Base-by-base conservation (phyloP, 2,329 filamentous ascomycete species). In the Epichloe aotearoae region DNA sequence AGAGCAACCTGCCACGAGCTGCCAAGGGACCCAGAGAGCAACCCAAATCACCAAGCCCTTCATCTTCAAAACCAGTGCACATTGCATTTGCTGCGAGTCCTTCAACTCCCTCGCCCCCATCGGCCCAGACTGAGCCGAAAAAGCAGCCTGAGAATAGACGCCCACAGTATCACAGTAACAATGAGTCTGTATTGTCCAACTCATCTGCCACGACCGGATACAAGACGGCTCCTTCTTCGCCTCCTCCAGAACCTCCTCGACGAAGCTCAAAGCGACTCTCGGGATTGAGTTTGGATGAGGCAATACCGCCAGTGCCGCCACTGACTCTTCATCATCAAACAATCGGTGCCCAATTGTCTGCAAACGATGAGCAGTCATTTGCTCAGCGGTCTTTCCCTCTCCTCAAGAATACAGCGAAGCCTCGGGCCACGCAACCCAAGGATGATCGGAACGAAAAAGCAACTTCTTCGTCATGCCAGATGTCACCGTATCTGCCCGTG, bases 201-300 rank as follows among this genome's bases (percentile, higher is more conserved):
- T 51, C 52, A 20, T 47, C 49, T 17, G 52, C 37, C 10, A 23
- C 41, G 12, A 49, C 49, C n/a, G 54, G 47, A 6, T 59, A 52
- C 38, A 47, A 41, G 19, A 56, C 59, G 3, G 52, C 53, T 2
- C 55, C 58, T 12, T 56, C 56, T 19, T 49, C 49, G 3, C 53
- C 56, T 12, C 54, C 61, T 7, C 62, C 59, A 1, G 57, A 59
- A 23, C 62, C 63, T 10, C 63, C 63, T 14, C 55, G 53, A 12
- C 58, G 60, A 51, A 63, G 61, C 44, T 57, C 61, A 3, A 62
- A 59, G 48, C 55, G 63, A 37, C 54, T 55, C 45, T 60, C 61
- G 3, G 36, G 52, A 5, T 34, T 50, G 11, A 58, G 47, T 40
- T 41, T 56, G n/a, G 41, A 43, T 14, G 50, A 49, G 11, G 38